Conservation (phyloP, 257 asterid genomes). For the Nicotiana tabacum region DNA sequence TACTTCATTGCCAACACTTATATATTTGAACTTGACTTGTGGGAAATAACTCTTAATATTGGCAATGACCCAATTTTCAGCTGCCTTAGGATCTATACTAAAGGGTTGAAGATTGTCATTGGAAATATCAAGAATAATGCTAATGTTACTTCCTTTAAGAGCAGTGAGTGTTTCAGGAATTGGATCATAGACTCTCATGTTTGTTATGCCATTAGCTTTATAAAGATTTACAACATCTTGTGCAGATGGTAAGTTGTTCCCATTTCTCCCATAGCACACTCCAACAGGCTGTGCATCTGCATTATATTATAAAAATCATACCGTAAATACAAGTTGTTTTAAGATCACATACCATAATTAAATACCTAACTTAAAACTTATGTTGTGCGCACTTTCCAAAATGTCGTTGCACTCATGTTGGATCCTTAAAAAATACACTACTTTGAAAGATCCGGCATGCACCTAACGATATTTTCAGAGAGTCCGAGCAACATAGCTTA, state of each 20-base stretch:
- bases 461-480: too few species aligned
- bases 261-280: constrained; percentile 28
- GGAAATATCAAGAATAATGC: constrained; percentile 24
- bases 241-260: constrained; percentile 27
- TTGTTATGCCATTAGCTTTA: constrained; percentile 18
- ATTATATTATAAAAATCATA: background rate
- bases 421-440: too few species aligned
- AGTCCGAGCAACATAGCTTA: too few species aligned
- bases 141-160: constrained; percentile 25
- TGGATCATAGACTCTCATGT: constrained; percentile 25
- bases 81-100: constrained; percentile 5
- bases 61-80: constrained; percentile 27
- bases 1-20: constrained; percentile 38
- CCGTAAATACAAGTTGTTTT: too few species aligned
- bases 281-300: constrained; percentile 20
- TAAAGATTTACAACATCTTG: constrained; percentile 26
- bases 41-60: constrained; percentile 5
- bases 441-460: too few species aligned
- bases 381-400: too few species aligned
- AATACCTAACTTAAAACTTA: background rate
- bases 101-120: constrained; percentile 19
- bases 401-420: too few species aligned
- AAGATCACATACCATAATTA: background rate
- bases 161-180: constrained; percentile 16
- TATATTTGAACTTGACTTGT: constrained; percentile 28